A percentile compares a stretch with the other conserved stretches of the same genome.
These are phyloP conservation scores for Tremella fuciformis DNA, from an alignment of 768 basidiomycete genomes.

Conservation along the genomic window DNA sequence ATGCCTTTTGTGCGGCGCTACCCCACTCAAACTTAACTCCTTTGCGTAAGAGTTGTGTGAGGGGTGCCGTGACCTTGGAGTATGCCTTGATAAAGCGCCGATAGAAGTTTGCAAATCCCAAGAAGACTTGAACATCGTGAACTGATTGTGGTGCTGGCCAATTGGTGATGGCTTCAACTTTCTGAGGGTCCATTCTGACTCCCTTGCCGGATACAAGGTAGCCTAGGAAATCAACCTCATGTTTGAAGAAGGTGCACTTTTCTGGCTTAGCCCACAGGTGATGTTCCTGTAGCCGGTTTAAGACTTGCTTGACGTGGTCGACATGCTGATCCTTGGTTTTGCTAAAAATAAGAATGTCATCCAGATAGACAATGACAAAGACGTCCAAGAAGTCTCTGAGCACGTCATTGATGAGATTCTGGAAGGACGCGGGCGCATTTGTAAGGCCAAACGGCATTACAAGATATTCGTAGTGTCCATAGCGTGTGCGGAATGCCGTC, in stretches of 20 bases:
- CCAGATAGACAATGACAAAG: slow-evolving; percentile 24
- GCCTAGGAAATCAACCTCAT: slow-evolving; percentile 32
- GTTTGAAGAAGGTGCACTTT: slow-evolving; percentile 32
- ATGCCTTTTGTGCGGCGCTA: slow-evolving; percentile 6
- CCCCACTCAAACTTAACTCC: slow-evolving; percentile 6
- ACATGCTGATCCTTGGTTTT: slow-evolving; percentile 21
- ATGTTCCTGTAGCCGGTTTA: slow-evolving; percentile 21
- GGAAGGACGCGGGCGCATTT: too few species aligned
- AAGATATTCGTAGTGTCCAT: too few species aligned
- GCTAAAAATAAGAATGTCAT: slow-evolving; percentile 39
- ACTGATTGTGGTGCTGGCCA: slow-evolving; percentile 24
- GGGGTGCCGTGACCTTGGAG: slow-evolving; percentile 14
- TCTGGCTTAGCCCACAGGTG: slow-evolving; percentile 23
- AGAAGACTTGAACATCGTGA: slow-evolving; percentile 21
- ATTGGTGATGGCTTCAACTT: slow-evolving; percentile 18
- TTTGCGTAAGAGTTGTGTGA: slow-evolving; percentile 15
- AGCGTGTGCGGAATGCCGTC: too few species aligned
- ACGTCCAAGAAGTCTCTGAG: slow-evolving; percentile 20
- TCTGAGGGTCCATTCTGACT: too few species aligned
- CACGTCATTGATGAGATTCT: not conserved
- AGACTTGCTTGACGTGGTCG: slow-evolving; percentile 20
- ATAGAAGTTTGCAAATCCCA: slow-evolving; percentile 35
- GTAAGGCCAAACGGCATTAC: too few species aligned
- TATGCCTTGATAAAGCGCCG: too few species aligned
- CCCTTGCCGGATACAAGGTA: slow-evolving; percentile 17